phyloP scores from a whole-genome alignment of 345 rosid species.

The Gossypium ekmanianum region DNA sequence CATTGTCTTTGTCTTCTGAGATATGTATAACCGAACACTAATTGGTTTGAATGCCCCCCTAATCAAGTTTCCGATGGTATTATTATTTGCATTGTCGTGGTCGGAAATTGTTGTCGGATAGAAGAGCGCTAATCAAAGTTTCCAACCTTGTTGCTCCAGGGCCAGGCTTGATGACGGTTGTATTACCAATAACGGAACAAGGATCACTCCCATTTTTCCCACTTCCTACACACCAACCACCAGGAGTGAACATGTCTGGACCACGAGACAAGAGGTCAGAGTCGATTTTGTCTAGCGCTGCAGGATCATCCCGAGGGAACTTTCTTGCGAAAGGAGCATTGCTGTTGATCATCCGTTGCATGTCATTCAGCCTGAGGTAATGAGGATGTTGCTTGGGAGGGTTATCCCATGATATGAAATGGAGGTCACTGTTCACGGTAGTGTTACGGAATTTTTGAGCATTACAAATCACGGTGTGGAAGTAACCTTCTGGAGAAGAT shows the following conservation, averaged over 20 bases:
- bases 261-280: not conserved
- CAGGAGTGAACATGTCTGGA: not conserved
- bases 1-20: not conserved
- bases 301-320: slow-evolving; percentile 1
- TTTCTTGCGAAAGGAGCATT: slow-evolving; percentile 2
- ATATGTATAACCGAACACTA: not conserved
- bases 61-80: not conserved
- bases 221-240: slow-evolving; percentile 5
- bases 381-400: slow-evolving; percentile 10
- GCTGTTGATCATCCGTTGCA: slow-evolving; percentile 1
- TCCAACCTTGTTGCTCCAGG: not conserved
- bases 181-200: not conserved
- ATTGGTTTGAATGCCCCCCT: not conserved
- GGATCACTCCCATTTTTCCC: slow-evolving; percentile 3
- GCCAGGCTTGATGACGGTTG: not conserved
- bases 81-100: not conserved
- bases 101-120: not conserved
- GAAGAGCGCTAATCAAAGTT: not conserved
- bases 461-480: slow-evolving; percentile 2
- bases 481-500: slow-evolving; percentile 5
- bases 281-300: not conserved
- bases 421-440: not conserved
- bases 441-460: slow-evolving; percentile 4
- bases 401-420: slow-evolving; percentile 9
- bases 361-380: not conserved